Evolutionary conservation across 805 yeast species (phyloP).

Genomic region (Starmerella powellii): DNA sequence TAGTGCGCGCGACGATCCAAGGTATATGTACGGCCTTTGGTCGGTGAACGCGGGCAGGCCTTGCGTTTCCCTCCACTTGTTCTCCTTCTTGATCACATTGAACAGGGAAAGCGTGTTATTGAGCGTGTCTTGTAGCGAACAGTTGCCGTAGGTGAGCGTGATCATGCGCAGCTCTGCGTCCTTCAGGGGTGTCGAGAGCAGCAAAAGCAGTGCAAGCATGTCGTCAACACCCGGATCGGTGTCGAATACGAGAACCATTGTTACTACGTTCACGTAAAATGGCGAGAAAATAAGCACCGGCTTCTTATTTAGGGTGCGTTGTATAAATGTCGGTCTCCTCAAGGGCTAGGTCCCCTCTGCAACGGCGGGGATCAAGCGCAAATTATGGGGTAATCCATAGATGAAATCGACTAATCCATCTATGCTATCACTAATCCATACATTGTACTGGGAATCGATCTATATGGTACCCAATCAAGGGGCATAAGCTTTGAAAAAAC

Average conservation of each 20-base stretch:
- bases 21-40: conserved; percentile 28
- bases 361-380: too few relatives aligned
- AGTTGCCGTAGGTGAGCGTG: conserved; percentile 33
- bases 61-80: conserved; percentile 21
- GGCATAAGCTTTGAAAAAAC: too few relatives aligned
- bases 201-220: conserved; percentile 31
- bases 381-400: too few relatives aligned
- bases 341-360: too few relatives aligned
- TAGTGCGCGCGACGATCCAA: conserved; percentile 26
- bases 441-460: too few relatives aligned
- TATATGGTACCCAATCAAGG: too few relatives aligned
- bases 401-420: too few relatives aligned
- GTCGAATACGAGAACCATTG: conserved; percentile 29
- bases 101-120: conserved; percentile 30
- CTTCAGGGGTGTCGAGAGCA: conserved; percentile 25
- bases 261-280: too few relatives aligned
- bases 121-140: conserved; percentile 28
- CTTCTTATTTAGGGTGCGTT: too few relatives aligned
- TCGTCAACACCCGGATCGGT: conserved; percentile 38
- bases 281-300: too few relatives aligned
- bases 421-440: too few relatives aligned
- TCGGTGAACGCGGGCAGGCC: conserved; percentile 22
- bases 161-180: conserved; percentile 25
- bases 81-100: conserved; percentile 28
- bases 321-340: too few relatives aligned